Evolutionary conservation across 2,329 filamentous ascomycete species (phyloP).

Genomic region (Nemania diffusa): DNA sequence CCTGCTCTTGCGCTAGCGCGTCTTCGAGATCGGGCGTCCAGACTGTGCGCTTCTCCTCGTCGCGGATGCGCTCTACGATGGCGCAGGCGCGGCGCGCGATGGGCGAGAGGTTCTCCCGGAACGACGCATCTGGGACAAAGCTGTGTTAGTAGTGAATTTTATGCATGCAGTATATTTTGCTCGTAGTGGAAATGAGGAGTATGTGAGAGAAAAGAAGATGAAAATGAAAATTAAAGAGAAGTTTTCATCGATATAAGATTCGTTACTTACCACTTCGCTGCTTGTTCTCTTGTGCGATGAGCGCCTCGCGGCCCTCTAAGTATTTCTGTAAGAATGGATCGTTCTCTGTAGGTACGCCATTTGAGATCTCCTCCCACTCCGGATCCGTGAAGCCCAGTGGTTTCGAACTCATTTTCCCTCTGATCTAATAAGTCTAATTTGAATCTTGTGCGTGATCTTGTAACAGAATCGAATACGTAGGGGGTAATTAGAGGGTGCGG

Average conservation of each 20-base stretch:
- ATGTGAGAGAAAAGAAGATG: neutral
- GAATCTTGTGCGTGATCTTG: neutral
- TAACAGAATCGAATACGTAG: neutral
- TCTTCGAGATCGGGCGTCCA: constrained; percentile 83
- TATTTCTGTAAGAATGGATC: constrained; percentile 89
- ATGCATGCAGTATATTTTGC: neutral
- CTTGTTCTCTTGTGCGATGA: constrained; percentile 84
- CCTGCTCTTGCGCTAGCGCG: constrained; percentile 63
- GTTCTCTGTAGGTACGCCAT: constrained; percentile 65
- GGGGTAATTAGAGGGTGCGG: neutral
- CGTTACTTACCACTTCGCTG: constrained; percentile 76
- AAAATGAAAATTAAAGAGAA: too few relatives aligned
- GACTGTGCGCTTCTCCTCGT: constrained; percentile 77
- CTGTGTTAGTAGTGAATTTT: constrained; percentile 1
- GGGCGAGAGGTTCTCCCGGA: constrained; percentile 79
- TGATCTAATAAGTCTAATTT: too few relatives aligned
- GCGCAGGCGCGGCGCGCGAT: constrained; percentile 80
- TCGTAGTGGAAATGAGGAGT: constrained; percentile 19
- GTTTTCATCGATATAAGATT: constrained; percentile 11
- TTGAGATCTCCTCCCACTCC: constrained; percentile 67
- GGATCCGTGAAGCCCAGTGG: constrained; percentile 55
- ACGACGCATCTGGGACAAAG: constrained; percentile 67
- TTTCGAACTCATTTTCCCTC: constrained; percentile 28
- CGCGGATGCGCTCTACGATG: constrained; percentile 83
- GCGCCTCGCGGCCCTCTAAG: constrained; percentile 75